Evolutionary conservation across 345 rosid genomes (phyloP), one percentile per base, ranked within the genome.

Genomic region (Eucalyptus fibrosa): DNA sequence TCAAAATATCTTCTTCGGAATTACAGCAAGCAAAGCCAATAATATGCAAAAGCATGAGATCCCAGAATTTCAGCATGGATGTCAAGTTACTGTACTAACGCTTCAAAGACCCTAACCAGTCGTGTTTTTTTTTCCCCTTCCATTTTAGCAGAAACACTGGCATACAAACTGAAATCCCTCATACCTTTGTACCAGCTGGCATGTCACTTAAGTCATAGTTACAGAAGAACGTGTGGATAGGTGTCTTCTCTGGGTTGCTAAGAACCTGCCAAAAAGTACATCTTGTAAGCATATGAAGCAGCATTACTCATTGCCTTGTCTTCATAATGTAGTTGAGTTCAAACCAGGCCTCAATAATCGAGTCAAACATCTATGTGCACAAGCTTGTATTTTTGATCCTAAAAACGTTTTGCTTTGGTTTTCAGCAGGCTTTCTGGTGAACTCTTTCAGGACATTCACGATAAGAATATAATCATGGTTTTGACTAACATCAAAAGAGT

Each of bases 181-280:
- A 89, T 92, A 96, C 97, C 90, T 96, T 96, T 62, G 97, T 94
- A 80, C 99, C 98, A 30, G 96, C 94, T 30, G 99, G 99, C 99
- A 97, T 97, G 94, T 95, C 98, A 90, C 95, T 97, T 93, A 97
- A 90, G 95, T 97, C 99, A 92, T 97, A 97, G 93, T 94, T 96
- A 95, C 99, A 97, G 89, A 97, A 95, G 93, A 96, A 97, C 44
- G 98, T 97, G 95, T 97, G 99, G 89, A 97, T 92, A 44, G 99
- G 99, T 28, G 99, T 97, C 93, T 96, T 97, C 92, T 97, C 99
- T 86, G 99, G 99, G 91, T 97, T 97, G 95, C 99, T 97, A 86
- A 97, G 95, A 90, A 97, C 99, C 99, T 96, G 95, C 91, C 92
- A 86, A 50, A 91, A 87, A 62, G 82, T 86, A 30, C 60, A 90